These are phyloP conservation scores for Daedalea quercina DNA, from an alignment of 768 basidiomycete genomes.

Conservation along the genomic window DNA sequence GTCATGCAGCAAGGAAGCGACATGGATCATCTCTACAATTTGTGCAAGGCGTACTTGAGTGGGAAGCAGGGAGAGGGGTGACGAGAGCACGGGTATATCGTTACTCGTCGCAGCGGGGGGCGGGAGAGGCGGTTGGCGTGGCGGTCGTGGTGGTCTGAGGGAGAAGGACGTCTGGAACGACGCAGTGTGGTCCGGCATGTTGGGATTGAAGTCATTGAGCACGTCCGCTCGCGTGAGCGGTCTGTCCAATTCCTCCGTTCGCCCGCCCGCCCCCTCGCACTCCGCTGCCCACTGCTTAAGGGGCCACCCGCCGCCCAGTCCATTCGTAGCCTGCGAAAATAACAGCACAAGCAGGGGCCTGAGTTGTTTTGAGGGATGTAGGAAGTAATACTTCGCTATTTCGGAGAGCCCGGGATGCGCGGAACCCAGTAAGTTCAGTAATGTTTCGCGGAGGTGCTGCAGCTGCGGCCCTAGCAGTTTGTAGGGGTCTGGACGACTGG, in stretches of 20 bases:
- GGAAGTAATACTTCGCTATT: constrained; percentile 89
- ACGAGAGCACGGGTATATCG: constrained; percentile 25
- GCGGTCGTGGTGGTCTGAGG: constrained; percentile 33
- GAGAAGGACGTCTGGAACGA: constrained; percentile 51
- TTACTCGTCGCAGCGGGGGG: constrained; percentile 12
- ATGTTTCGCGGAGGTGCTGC: constrained; percentile 55
- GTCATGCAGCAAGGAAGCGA: constrained; percentile 91
- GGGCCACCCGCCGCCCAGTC: constrained; percentile 63
- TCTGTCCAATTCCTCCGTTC: constrained; percentile 60
- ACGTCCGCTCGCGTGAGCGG: constrained; percentile 77
- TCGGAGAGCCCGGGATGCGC: constrained; percentile 84
- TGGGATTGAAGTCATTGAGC: constrained; percentile 87
- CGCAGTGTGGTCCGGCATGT: constrained; percentile 69
- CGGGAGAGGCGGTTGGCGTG: constrained; percentile 28
- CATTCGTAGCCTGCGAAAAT: constrained; percentile 90
- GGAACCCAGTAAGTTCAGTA: constrained; percentile 77
- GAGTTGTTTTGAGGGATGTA: constrained; percentile 84
- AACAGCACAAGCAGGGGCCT: constrained; percentile 86
- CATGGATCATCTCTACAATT: constrained; percentile 97
- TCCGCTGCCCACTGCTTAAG: constrained; percentile 54
- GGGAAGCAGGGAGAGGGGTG: constrained; percentile 52
- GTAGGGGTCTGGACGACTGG: constrained; percentile 54
- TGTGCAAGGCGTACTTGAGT: constrained; percentile 90
- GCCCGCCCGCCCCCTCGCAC: constrained; percentile 47
- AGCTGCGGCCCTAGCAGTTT: constrained; percentile 70